These are phyloP conservation scores for Coemansia sp. DNA, from an alignment of 192 early-diverging fungal species.

Conservation along the genomic window DNA sequence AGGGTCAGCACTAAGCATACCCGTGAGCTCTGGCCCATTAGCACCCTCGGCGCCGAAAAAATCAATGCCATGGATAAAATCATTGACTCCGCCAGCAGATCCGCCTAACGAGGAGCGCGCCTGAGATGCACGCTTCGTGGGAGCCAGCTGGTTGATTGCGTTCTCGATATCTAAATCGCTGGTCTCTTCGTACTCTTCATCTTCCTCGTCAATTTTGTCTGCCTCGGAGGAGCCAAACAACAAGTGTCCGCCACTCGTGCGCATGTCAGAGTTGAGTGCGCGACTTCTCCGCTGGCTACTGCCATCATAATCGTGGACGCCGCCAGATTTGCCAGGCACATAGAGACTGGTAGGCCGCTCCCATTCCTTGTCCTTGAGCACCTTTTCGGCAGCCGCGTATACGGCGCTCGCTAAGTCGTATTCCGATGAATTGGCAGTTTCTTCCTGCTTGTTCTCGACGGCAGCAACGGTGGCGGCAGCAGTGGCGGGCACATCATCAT, in stretches of 20 bases:
- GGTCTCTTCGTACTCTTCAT: slow-evolving; percentile 4
- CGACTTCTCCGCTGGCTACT: slow-evolving; percentile 3
- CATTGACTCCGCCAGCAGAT: slow-evolving; percentile 13
- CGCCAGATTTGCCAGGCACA: slow-evolving; percentile 14
- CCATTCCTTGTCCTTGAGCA: slow-evolving; percentile 54
- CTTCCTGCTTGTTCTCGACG: neutral
- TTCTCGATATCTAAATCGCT: slow-evolving; percentile 27
- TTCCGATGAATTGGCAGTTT: slow-evolving; percentile 16
- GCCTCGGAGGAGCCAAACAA: neutral
- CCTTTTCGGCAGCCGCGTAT: slow-evolving; percentile 41
- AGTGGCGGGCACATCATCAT: neutral
- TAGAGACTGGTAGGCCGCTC: slow-evolving; percentile 45
- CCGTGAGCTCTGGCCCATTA: slow-evolving; percentile 45
- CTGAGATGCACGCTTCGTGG: slow-evolving; percentile 10
- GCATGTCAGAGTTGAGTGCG: neutral
- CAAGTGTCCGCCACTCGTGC: neutral
- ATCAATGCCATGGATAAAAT: slow-evolving; percentile 47
- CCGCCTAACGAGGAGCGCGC: slow-evolving; percentile 5
- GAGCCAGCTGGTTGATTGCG: slow-evolving; percentile 43
- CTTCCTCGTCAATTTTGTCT: slow-evolving; percentile 3
- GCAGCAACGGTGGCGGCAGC: neutral
- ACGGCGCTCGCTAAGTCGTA: slow-evolving; percentile 47
- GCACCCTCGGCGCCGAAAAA: slow-evolving; percentile 27
- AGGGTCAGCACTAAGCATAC: slow-evolving; percentile 44
- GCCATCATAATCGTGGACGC: neutral